These are phyloP conservation scores for Dictyostelium purpureum DNA, from an alignment of 78 protist species.

Conservation along the genomic window DNA sequence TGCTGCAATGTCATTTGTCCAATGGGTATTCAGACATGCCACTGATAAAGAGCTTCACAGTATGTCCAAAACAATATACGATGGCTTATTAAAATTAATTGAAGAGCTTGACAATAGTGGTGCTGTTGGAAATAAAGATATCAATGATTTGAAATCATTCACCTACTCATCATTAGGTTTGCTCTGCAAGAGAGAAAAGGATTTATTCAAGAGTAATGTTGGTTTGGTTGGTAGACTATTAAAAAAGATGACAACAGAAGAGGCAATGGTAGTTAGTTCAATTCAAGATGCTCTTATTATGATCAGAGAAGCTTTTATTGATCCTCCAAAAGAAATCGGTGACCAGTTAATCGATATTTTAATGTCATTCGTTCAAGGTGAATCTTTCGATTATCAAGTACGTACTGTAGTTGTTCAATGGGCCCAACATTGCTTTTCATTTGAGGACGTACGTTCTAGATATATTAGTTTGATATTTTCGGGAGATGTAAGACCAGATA, in stretches of 20 bases:
- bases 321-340: background rate
- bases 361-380: background rate
- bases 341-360: background rate
- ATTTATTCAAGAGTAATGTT: conserved; percentile 10
- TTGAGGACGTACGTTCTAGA: conserved; percentile 43
- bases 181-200: conserved; percentile 25
- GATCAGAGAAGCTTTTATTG: conserved; percentile 60
- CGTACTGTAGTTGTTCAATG: conserved; percentile 32
- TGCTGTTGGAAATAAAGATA: background rate
- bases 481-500: conserved; percentile 60
- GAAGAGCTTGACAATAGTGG: conserved; percentile 13
- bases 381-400: conserved; percentile 19
- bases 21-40: conserved; percentile 73
- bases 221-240: background rate
- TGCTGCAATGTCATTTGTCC: conserved; percentile 70
- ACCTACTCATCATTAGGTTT: conserved; percentile 44
- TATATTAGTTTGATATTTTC: conserved; percentile 45
- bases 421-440: conserved; percentile 75
- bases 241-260: conserved; percentile 24
- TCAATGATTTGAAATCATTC: conserved; percentile 51
- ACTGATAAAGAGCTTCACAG: background rate
- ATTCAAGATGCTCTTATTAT: conserved; percentile 46
- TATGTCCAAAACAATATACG: conserved; percentile 22
- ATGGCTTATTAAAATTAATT: conserved; percentile 47
- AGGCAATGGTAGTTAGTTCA: conserved; percentile 19